phyloP scores from a whole-genome alignment of 768 basidiomycete species.

The Harrya chromipes region DNA sequence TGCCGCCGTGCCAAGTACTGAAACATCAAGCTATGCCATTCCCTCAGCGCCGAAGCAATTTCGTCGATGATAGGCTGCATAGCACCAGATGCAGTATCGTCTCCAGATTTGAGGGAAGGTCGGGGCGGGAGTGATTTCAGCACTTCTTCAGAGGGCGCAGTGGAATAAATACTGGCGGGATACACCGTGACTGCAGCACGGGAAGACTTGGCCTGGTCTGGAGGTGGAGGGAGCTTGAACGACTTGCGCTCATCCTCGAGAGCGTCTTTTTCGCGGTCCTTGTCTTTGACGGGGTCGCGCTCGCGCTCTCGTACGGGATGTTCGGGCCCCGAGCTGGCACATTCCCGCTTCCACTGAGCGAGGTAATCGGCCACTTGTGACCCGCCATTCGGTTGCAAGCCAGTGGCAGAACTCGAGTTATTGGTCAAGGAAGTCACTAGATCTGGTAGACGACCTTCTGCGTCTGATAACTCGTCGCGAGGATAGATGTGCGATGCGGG shows the following conservation, averaged over 20 bases:
- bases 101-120: conserved; percentile 92
- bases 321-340: conserved; percentile 26
- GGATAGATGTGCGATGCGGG: conserved; percentile 86
- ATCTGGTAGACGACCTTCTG: conserved; percentile 80
- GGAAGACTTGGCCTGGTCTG: conserved; percentile 71
- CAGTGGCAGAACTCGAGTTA: conserved; percentile 28
- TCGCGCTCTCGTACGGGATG: conserved; percentile 32
- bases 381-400: conserved; percentile 33
- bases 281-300: conserved; percentile 40
- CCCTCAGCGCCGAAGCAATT: conserved; percentile 92
- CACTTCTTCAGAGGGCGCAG: conserved; percentile 62
- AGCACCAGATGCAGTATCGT: conserved; percentile 83
- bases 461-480: conserved; percentile 83
- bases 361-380: conserved; percentile 45
- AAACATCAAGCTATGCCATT: conserved; percentile 94
- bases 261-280: conserved; percentile 61
- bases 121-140: conserved; percentile 81
- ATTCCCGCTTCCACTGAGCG: conserved; percentile 41
- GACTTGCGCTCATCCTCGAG: conserved; percentile 60
- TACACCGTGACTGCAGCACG: conserved; percentile 72
- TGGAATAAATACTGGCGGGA: conserved; percentile 71
- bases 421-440: conserved; percentile 57
- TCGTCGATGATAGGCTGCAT: conserved; percentile 93
- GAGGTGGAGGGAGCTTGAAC: conserved; percentile 69
- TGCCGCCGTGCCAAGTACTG: conserved; percentile 86